Evolutionary conservation across 306 rosid species (phyloP).

Genomic region (Erythrophleum fordii): DNA sequence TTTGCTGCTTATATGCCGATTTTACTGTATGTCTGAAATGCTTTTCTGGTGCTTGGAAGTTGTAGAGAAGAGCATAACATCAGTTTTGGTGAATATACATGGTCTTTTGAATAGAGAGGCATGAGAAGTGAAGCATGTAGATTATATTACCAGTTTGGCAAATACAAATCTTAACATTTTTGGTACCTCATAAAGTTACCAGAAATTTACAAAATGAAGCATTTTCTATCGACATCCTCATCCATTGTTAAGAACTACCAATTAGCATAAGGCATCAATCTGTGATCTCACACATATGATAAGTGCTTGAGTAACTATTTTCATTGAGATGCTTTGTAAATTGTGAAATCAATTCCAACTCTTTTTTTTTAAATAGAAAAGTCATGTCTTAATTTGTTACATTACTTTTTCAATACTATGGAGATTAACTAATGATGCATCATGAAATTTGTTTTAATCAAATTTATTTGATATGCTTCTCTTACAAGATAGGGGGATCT

Average conservation of each 20-base stretch:
- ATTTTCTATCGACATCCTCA: background rate
- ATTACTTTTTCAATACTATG: background rate
- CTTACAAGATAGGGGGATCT: background rate
- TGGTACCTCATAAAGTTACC: background rate
- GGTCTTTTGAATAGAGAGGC: background rate
- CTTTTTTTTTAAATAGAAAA: background rate
- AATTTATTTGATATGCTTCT: background rate
- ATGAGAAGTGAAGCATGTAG: background rate
- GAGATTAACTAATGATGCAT: conserved; percentile 8
- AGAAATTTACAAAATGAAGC: background rate
- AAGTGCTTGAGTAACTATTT: background rate
- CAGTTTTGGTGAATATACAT: background rate
- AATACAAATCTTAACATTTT: background rate
- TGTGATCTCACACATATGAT: conserved; percentile 1
- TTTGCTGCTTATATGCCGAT: background rate
- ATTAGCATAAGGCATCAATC: background rate
- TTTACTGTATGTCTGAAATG: background rate
- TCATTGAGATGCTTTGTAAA: background rate
- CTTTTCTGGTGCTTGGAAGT: background rate
- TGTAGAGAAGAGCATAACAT: background rate
- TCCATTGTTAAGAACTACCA: background rate
- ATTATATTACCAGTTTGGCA: background rate
- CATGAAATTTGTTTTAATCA: background rate
- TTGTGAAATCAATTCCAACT: background rate
- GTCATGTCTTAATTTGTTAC: background rate